phyloP scores from a whole-genome alignment of 345 rosid species.

The Arabidopsis arenosa region DNA sequence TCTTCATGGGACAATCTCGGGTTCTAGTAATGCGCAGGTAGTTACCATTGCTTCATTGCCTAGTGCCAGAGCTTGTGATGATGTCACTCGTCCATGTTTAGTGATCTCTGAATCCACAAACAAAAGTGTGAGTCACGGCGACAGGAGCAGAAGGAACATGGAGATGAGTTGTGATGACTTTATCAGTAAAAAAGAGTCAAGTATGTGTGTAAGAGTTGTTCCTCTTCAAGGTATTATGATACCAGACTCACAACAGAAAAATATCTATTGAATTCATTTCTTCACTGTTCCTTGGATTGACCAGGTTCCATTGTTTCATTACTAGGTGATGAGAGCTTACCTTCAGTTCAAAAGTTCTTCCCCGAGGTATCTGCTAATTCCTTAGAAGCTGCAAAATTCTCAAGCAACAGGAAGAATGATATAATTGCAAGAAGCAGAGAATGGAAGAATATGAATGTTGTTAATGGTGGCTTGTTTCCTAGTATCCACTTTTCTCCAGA shows the following conservation, averaged over 20 bases:
- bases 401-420: slow-evolving; percentile 39
- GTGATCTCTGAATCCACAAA: slow-evolving; percentile 27
- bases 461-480: slow-evolving; percentile 37
- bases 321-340: slow-evolving; percentile 38
- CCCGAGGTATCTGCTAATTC: slow-evolving; percentile 40
- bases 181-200: slow-evolving; percentile 27
- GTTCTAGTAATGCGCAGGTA: slow-evolving; percentile 37
- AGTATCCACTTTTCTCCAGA: slow-evolving; percentile 57
- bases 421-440: slow-evolving; percentile 42
- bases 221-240: slow-evolving; percentile 34
- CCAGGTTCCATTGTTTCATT: slow-evolving; percentile 23
- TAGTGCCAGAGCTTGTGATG: slow-evolving; percentile 15
- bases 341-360: slow-evolving; percentile 40
- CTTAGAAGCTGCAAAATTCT: slow-evolving; percentile 29
- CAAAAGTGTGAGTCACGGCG: slow-evolving; percentile 13
- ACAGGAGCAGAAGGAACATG: slow-evolving; percentile 15
- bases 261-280: neutral
- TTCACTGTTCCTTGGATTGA: slow-evolving; percentile 18
- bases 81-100: slow-evolving; percentile 12
- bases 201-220: slow-evolving; percentile 15
- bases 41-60: slow-evolving; percentile 42
- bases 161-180: slow-evolving; percentile 34
- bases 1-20: slow-evolving; percentile 23
- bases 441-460: slow-evolving; percentile 37
- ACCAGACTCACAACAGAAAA: neutral